Base-by-base conservation (phyloP, 2,329 filamentous ascomycete genomes). In the Ophiostoma montium region DNA sequence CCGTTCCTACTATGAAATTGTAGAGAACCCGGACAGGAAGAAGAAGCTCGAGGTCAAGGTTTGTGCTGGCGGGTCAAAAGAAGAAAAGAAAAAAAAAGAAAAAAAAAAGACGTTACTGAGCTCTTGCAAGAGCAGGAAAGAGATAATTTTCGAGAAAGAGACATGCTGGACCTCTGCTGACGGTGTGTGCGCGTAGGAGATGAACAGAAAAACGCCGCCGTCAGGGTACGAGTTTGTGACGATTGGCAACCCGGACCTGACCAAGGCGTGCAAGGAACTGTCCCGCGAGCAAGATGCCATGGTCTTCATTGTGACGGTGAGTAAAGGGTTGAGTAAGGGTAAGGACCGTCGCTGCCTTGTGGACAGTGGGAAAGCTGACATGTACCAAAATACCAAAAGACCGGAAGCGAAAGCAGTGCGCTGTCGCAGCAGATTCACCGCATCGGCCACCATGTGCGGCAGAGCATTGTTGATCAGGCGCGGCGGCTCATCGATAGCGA, bases 261-360 rank as follows among this genome's bases (percentile, higher is more conserved):
- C 77, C 5, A 67, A 65, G 49, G 64, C 69, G 39, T 83, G 79
- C 67, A 82, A 82, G 61, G 78, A 82, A 57, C 61, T 81, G 18
- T 82, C 78, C 1, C 70, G 79, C 54, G 74, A 79, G 56, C 67
- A 69, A 46, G 77, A 71, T 56, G 76, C 75, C 41, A 75, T 80
- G 72, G 75, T 82, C 15, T 82, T 79, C 56, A 80, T 82, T 51
- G 78, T 83, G 44, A 78, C 77, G 58, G 78, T 80, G 69, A 56
- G 74, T 15, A 27, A 27, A 27, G 23, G 8, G 23, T n/a, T 10
- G 5, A 30, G 8, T 27, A 21, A 7, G n/a, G n/a, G n/a, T n/a
- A n/a, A n/a, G n/a, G n/a, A n/a, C n/a, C n/a, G n/a, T n/a, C n/a
- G n/a, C n/a, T n/a, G n/a, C n/a, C n/a, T n/a, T n/a, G n/a, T n/a